These are phyloP conservation scores for Xylaria acuta DNA, from an alignment of 495 filamentous ascomycete species.

Conservation along the genomic window DNA sequence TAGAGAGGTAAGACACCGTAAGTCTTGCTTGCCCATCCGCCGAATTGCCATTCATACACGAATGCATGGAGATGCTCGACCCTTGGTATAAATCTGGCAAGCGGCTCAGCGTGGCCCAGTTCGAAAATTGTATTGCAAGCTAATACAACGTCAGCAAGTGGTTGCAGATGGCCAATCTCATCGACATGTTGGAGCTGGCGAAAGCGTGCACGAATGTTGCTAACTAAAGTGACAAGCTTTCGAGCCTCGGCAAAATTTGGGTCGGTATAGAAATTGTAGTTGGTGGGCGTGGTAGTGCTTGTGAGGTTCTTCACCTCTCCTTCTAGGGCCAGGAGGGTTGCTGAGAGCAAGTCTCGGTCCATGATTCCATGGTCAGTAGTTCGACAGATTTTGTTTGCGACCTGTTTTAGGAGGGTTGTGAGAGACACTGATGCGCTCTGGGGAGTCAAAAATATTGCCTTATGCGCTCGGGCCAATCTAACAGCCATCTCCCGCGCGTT, in stretches of 20 bases:
- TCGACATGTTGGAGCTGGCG: constrained; percentile 66
- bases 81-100: constrained; percentile 82
- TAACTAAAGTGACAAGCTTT: constrained; percentile 69
- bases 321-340: constrained; percentile 68
- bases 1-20: constrained; percentile 73
- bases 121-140: constrained; percentile 75
- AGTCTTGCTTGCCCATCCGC: constrained; percentile 77
- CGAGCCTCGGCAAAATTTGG: constrained; percentile 75
- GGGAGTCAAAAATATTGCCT: constrained; percentile 54
- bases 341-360: constrained; percentile 65
- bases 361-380: constrained; percentile 36
- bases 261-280: constrained; percentile 90
- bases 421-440: constrained; percentile 46
- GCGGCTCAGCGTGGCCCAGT: constrained; percentile 79
- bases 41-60: constrained; percentile 89
- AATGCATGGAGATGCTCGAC: constrained; percentile 82
- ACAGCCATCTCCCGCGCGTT: constrained; percentile 54
- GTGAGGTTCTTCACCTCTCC: constrained; percentile 61
- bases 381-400: constrained; percentile 46
- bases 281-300: constrained; percentile 37
- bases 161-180: constrained; percentile 63
- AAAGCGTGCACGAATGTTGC: constrained; percentile 72
- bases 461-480: constrained; percentile 52
- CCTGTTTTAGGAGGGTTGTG: constrained; percentile 42
- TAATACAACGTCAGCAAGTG: constrained; percentile 73